Conservation (phyloP, 805 yeast genomes). For the Schwanniomyces pseudopolymorphus region DNA sequence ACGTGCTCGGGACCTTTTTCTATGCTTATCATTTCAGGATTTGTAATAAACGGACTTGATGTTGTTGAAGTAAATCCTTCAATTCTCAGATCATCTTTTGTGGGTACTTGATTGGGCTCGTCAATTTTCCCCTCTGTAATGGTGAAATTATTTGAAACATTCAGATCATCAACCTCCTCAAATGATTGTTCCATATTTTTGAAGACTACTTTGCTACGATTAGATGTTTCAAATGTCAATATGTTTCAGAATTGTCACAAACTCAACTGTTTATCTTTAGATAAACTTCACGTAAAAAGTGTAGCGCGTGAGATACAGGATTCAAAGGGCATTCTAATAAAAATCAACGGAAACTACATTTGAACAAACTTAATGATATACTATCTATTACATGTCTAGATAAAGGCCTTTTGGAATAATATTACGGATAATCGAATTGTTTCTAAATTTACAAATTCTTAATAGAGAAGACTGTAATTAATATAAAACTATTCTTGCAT, state of each 20-base stretch:
- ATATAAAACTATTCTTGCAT: neutral
- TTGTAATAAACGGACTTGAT: conserved; percentile 15
- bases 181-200: neutral
- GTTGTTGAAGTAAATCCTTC: conserved; percentile 1
- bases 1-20: neutral
- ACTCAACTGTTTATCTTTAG: neutral
- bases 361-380: neutral
- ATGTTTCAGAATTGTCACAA: neutral
- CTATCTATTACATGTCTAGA: neutral
- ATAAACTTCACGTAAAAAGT: neutral
- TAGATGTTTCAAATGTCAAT: neutral
- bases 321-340: neutral
- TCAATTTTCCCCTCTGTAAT: neutral
- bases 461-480: neutral
- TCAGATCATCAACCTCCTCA: neutral
- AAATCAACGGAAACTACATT: neutral
- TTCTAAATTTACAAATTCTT: neutral
- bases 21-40: conserved; percentile 10
- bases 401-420: neutral
- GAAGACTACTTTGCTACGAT: neutral
- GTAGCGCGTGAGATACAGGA: neutral
- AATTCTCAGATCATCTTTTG: neutral
- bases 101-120: neutral
- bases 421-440: neutral
- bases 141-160: conserved; percentile 1